Conservation (phyloP, 1,284 basidiomycete genomes). For the Ganoderma sinense region DNA sequence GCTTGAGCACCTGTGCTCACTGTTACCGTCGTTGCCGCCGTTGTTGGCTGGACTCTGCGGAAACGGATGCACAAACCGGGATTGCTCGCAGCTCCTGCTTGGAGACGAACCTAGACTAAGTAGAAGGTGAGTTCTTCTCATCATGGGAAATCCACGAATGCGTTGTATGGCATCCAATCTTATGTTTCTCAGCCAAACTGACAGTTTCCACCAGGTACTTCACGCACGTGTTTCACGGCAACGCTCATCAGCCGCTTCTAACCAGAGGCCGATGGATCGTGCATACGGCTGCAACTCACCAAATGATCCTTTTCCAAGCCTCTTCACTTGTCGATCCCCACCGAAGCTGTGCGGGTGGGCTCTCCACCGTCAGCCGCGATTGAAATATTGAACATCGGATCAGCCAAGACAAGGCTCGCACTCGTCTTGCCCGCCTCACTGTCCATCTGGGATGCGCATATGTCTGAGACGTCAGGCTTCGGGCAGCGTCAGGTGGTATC, state of each 20-base stretch:
- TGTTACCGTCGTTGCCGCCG: background rate
- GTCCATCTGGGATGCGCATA: background rate
- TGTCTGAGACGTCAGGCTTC: conserved; percentile 1
- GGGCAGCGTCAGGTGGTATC: conserved; percentile 22
- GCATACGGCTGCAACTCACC: background rate
- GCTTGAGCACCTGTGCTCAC: background rate
- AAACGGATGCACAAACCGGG: background rate
- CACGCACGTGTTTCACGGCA: conserved; percentile 17
- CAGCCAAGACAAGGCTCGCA: background rate
- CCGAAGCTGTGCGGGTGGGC: background rate
- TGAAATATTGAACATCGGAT: background rate
- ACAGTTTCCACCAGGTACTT: background rate
- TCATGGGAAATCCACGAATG: background rate
- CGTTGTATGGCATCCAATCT: background rate
- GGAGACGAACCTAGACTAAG: background rate
- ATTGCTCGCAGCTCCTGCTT: background rate
- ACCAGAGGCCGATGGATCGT: background rate
- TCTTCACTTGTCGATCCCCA: conserved; percentile 14
- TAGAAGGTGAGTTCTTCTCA: background rate
- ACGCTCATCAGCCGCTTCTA: conserved; percentile 18
- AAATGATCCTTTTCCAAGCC: background rate
- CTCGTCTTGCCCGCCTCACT: background rate
- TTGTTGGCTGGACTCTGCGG: background rate
- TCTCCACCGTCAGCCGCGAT: background rate
- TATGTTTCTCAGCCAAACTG: background rate